Evolutionary conservation across 352 stramenopile species (phyloP), one percentile per base, ranked within the genome.

Genomic region (Globisporangium apiculatum): DNA sequence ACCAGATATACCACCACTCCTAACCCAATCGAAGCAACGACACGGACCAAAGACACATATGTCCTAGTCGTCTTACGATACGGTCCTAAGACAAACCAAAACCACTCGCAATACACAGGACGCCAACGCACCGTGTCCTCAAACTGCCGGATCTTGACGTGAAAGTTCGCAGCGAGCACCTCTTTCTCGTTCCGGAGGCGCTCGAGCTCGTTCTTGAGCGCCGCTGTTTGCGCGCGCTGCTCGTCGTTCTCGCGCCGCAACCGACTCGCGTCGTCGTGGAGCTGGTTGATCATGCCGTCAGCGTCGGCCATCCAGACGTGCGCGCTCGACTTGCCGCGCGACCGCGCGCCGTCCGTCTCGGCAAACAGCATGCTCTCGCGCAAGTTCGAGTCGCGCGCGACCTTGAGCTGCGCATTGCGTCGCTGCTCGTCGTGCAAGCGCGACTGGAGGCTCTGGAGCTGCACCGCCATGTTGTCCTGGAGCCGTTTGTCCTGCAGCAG

Each of bases 241-340:
- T 92, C 79, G 62, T 91, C 83, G 35, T 90, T 89, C 50, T 94
- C 76, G 52, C 79, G 86, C 9, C 83, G 81, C 14, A 94, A 57
- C 18, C 81, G 79, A 45, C 73, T 75, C 5, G 83, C 68, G 60
- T 94, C 79, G 36, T 85, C 75, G 36, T 93, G 84, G 3, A 94
- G 66, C 55, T 88, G 78, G 41, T 61, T 83, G 48, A 94, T 91
- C 60, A 94, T 91, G 8, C 75, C 81, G 60, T 90, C 85, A 7
- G 83, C 82, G 61, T 94, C 85, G 58, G 83, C 81, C 79, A 94
- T 94, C 83, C 84, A 91, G 41, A 87, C 50, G 40, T 93, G 79
- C 8, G 84, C 75, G 18, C 76, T 82, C 18, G 84, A 94, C 46
- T 76, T 75, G 4, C 79, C 66, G 4, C 79, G 73, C 49, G 74